Conservation (phyloP, 2,329 filamentous ascomycete species). For the Colletotrichum chlorophyti region DNA sequence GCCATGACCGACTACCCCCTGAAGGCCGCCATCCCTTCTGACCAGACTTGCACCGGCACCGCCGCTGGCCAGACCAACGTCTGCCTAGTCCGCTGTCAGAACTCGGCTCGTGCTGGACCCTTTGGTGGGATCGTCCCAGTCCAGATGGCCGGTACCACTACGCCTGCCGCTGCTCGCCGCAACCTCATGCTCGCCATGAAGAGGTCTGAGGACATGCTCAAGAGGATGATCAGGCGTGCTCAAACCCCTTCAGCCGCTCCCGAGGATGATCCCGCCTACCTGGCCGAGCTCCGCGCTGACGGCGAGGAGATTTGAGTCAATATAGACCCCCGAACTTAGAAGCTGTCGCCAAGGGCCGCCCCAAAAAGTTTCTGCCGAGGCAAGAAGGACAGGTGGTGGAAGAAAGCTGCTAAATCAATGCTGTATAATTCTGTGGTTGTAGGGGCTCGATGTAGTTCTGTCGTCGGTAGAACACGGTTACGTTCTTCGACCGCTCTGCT, state of each 20-base stretch:
- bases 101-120: slow-evolving; percentile 64
- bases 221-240: slow-evolving; percentile 32
- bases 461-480: slow-evolving; percentile 19
- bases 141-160: slow-evolving; percentile 47
- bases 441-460: slow-evolving; percentile 14
- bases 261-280: slow-evolving; percentile 27
- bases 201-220: slow-evolving; percentile 31
- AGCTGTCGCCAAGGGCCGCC: not conserved
- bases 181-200: slow-evolving; percentile 35
- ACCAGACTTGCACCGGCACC: slow-evolving; percentile 64
- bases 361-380: not conserved
- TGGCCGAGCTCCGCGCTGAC: slow-evolving; percentile 31
- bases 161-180: slow-evolving; percentile 32
- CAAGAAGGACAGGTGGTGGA: slow-evolving; percentile 1
- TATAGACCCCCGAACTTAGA: not conserved
- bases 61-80: slow-evolving; percentile 65
- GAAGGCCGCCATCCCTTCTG: slow-evolving; percentile 61
- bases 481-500: slow-evolving; percentile 12
- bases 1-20: slow-evolving; percentile 55
- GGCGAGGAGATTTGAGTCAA: slow-evolving; percentile 31
- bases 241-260: slow-evolving; percentile 20
- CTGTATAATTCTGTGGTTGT: not conserved
- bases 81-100: slow-evolving; percentile 69
- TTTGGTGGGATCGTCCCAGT: slow-evolving; percentile 68
- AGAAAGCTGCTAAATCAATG: slow-evolving; percentile 12